Conservation (phyloP, 495 filamentous ascomycete species). For the Chaetomium cochliodes region DNA sequence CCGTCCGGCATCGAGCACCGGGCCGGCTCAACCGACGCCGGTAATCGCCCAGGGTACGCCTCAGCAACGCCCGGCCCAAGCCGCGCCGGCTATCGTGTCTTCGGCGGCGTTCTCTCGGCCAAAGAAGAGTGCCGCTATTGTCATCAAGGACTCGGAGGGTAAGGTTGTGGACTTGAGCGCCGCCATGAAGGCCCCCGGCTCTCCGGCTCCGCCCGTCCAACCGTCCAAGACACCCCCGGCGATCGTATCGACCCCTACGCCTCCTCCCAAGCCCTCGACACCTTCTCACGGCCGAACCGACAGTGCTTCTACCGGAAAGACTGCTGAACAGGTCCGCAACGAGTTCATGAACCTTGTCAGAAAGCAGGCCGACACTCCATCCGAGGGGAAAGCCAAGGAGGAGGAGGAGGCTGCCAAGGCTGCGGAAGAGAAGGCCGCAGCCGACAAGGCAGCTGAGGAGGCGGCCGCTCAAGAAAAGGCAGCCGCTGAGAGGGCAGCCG, state of each 20-base stretch:
- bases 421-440: slow-evolving; percentile 35
- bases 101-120: slow-evolving; percentile 58
- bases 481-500: slow-evolving; percentile 66
- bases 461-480: slow-evolving; percentile 61
- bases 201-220: slow-evolving; percentile 49
- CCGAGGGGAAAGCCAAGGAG: slow-evolving; percentile 39
- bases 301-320: slow-evolving; percentile 47
- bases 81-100: slow-evolving; percentile 58
- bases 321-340: slow-evolving; percentile 49
- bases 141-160: slow-evolving; percentile 76
- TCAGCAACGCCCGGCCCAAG: slow-evolving; percentile 54
- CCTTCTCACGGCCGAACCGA: slow-evolving; percentile 50
- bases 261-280: slow-evolving; percentile 47
- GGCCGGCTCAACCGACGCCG: slow-evolving; percentile 55
- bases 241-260: slow-evolving; percentile 52
- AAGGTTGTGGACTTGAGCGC: slow-evolving; percentile 51
- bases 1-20: slow-evolving; percentile 75
- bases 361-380: slow-evolving; percentile 37
- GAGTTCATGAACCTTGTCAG: slow-evolving; percentile 54
- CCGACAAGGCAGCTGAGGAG: slow-evolving; percentile 40
- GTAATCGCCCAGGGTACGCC: slow-evolving; percentile 47
- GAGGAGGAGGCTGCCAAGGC: slow-evolving; percentile 48
- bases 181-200: slow-evolving; percentile 43
- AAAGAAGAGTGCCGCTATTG: slow-evolving; percentile 65
- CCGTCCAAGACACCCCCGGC: slow-evolving; percentile 55